phyloP scores from a whole-genome alignment of 805 yeast genomes.

The Blastobotrys parvus region DNA sequence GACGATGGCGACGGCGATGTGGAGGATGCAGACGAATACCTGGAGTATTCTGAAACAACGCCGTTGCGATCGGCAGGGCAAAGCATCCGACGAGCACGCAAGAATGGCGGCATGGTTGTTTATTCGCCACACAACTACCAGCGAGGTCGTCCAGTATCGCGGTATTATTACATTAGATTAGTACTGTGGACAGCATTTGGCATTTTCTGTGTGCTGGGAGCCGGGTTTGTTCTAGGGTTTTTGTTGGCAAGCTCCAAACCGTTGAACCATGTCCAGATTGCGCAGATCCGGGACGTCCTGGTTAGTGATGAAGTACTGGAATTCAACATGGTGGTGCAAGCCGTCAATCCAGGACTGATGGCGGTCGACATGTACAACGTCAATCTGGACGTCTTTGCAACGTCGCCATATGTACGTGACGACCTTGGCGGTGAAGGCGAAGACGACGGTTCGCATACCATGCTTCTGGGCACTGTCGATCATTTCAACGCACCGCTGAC shows the following conservation, averaged over 20 bases:
- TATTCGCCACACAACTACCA: slow-evolving; percentile 44
- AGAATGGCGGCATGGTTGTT: slow-evolving; percentile 16
- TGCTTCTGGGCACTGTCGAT: slow-evolving; percentile 62
- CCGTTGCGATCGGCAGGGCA: slow-evolving; percentile 22
- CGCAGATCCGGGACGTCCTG: slow-evolving; percentile 58
- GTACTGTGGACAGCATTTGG: slow-evolving; percentile 26
- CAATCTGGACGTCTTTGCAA: slow-evolving; percentile 74
- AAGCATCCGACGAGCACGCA: slow-evolving; percentile 17
- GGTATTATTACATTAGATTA: slow-evolving; percentile 21
- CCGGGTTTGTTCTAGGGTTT: slow-evolving; percentile 80
- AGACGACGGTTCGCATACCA: slow-evolving; percentile 41
- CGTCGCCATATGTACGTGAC: slow-evolving; percentile 18
- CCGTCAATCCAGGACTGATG: slow-evolving; percentile 82
- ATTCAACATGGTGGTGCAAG: slow-evolving; percentile 68
- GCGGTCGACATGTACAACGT: slow-evolving; percentile 54
- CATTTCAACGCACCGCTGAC: slow-evolving; percentile 62
- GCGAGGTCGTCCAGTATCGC: slow-evolving; percentile 10
- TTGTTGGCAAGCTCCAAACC: slow-evolving; percentile 82
- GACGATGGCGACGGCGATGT: slow-evolving; percentile 42
- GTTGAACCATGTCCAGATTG: slow-evolving; percentile 54
- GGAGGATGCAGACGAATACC: slow-evolving; percentile 22
- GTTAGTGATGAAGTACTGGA: slow-evolving; percentile 79
- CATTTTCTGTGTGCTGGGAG: slow-evolving; percentile 21
- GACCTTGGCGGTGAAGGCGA: slow-evolving; percentile 12
- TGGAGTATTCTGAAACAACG: slow-evolving; percentile 26